Percentiles rank a stretch among this genome's conserved stretches.
These are phyloP conservation scores for Boletus tylopilopsis DNA, from an alignment of 768 basidiomycete species.

Conservation along the genomic window DNA sequence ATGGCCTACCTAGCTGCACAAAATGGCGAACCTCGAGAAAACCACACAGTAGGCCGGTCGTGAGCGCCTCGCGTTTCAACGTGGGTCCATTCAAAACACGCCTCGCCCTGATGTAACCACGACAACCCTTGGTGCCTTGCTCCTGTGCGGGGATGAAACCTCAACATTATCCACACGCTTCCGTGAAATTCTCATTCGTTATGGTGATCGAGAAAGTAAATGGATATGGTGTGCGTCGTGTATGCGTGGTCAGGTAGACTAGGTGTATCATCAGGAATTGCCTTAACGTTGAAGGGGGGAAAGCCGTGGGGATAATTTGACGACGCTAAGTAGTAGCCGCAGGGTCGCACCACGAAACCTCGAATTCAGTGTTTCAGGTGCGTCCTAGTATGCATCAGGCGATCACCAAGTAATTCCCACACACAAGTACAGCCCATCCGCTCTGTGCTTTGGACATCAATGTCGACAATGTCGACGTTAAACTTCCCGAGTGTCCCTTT, in stretches of 20 bases:
- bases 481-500: conserved; percentile 16
- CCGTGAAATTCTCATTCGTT: not conserved
- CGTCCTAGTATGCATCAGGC: too few species aligned
- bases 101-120: not conserved
- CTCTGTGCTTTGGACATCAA: too few species aligned
- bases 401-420: too few species aligned
- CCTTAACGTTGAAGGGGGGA: too few species aligned
- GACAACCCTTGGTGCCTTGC: not conserved
- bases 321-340: too few species aligned
- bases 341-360: too few species aligned
- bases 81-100: too few species aligned
- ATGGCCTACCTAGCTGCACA: not conserved
- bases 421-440: too few species aligned
- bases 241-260: not conserved
- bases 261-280: not conserved
- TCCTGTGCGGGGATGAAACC: not conserved
- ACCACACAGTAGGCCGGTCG: not conserved
- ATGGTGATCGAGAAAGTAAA: not conserved
- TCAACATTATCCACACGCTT: not conserved
- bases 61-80: not conserved
- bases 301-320: too few species aligned
- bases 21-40: not conserved
- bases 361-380: too few species aligned
- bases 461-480: not conserved
- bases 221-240: not conserved